Conservation (phyloP, 2,329 filamentous ascomycete species). For the Phyllosticta capitalensis region DNA sequence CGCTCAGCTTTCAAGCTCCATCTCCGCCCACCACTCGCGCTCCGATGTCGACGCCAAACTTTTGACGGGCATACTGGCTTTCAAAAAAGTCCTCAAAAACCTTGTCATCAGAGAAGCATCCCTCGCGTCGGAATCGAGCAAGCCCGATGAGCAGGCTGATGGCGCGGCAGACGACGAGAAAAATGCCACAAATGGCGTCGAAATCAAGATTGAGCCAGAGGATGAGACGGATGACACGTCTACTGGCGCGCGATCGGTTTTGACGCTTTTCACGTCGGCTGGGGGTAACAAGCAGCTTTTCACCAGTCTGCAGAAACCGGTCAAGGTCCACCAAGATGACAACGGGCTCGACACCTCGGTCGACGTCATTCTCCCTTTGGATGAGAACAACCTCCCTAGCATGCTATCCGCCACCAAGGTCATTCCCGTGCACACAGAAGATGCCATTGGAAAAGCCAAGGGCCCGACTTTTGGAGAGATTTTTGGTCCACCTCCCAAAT, state of each 20-base stretch:
- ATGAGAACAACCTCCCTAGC: conserved; percentile 60
- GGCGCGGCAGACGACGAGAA: neutral
- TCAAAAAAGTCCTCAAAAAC: conserved; percentile 23
- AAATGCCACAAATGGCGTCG: conserved; percentile 4
- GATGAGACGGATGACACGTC: conserved; percentile 13
- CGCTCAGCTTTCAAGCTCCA: conserved; percentile 28
- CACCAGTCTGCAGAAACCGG: conserved; percentile 63
- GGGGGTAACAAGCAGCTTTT: conserved; percentile 60
- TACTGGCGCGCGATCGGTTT: conserved; percentile 46
- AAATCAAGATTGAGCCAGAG: conserved; percentile 3
- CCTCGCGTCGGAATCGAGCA: conserved; percentile 11
- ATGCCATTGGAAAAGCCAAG: conserved; percentile 38
- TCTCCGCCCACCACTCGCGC: conserved; percentile 19
- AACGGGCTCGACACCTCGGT: conserved; percentile 31
- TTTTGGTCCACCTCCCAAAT: conserved; percentile 57
- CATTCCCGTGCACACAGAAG: conserved; percentile 41
- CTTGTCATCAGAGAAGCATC: conserved; percentile 23
- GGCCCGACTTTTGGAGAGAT: conserved; percentile 61
- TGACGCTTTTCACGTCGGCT: conserved; percentile 70
- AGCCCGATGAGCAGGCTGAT: neutral
- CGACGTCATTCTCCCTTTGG: conserved; percentile 41
- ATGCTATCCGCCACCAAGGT: conserved; percentile 64
- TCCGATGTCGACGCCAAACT: conserved; percentile 23
- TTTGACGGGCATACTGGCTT: conserved; percentile 24
- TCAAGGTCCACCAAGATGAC: conserved; percentile 27